Conservation (phyloP, 2,329 filamentous ascomycete genomes). For the Fusarium bulbicola region DNA sequence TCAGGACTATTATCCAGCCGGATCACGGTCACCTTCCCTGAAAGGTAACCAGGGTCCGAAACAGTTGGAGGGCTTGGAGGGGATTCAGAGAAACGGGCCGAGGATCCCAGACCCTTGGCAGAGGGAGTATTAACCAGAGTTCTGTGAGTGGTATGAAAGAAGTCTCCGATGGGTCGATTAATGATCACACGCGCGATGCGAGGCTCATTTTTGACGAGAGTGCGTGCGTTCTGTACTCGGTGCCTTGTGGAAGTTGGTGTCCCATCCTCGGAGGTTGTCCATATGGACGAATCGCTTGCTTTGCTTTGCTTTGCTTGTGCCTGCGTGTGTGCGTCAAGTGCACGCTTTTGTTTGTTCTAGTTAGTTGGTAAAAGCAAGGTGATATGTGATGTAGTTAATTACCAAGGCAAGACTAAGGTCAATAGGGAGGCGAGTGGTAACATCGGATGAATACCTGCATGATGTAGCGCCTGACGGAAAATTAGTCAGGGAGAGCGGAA, state of each 20-base stretch:
- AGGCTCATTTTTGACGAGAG: constrained; percentile 10
- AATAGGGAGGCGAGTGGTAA: constrained; percentile 28
- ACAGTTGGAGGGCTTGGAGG: constrained; percentile 35
- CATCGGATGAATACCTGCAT: constrained; percentile 32
- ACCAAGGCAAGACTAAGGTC: constrained; percentile 17
- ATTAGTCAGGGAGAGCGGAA: constrained; percentile 5
- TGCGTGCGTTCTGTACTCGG: not conserved
- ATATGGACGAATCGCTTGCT: constrained; percentile 27
- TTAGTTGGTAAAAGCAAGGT: constrained; percentile 6
- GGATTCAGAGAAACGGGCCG: constrained; percentile 38
- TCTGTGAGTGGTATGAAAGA: constrained; percentile 27
- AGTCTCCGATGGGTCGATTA: constrained; percentile 33
- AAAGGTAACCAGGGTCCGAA: constrained; percentile 26
- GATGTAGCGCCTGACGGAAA: constrained; percentile 18
- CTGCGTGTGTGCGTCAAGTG: not conserved
- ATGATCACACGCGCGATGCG: constrained; percentile 34
- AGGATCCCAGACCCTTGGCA: constrained; percentile 38
- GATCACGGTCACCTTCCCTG: constrained; percentile 29
- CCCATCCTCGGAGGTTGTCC: constrained; percentile 19
- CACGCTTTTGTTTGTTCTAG: not conserved
- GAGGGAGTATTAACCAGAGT: constrained; percentile 26
- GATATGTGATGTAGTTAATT: constrained; percentile 23
- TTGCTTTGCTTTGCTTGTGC: constrained; percentile 8
- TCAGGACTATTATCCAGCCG: constrained; percentile 16
- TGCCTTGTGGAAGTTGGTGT: not conserved